Evolutionary conservation across 148 eudicot genomes (phyloP).

Genomic region (Drosera capensis): DNA sequence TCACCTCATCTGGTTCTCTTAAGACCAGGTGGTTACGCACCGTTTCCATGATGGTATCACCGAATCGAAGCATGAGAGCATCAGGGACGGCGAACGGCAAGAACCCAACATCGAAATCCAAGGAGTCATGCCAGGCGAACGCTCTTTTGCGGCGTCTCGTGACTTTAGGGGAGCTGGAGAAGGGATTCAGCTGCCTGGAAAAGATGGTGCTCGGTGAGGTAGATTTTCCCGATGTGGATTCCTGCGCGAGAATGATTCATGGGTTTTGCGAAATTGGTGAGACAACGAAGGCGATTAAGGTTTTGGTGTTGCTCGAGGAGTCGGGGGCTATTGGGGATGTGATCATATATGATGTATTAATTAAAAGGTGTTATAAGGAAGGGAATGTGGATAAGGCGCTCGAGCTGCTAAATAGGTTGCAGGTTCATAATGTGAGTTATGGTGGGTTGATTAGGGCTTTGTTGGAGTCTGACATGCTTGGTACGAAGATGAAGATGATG

Average conservation of each 20-base stretch:
- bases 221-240: slow-evolving; percentile 47
- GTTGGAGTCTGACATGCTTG: no score
- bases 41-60: no score
- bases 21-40: no score
- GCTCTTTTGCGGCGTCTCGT: no score
- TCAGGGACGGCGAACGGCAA: no score
- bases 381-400: slow-evolving; percentile 54
- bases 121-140: no score
- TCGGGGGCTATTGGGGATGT: slow-evolving; percentile 73
- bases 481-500: slow-evolving; percentile 42
- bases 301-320: slow-evolving; percentile 47
- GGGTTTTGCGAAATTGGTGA: slow-evolving; percentile 44
- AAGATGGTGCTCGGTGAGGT: slow-evolving; percentile 46
- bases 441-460: no score
- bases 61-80: no score
- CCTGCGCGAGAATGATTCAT: slow-evolving; percentile 56
- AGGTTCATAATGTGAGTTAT: slow-evolving; percentile 48
- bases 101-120: no score
- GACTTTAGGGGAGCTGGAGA: slow-evolving; percentile 56
- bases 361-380: slow-evolving; percentile 49
- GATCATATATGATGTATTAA: slow-evolving; percentile 50
- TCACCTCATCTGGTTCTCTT: no score
- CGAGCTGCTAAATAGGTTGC: slow-evolving; percentile 43
- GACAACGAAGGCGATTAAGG: slow-evolving; percentile 54
- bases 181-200: slow-evolving; percentile 36